Evolutionary conservation across 2,329 filamentous ascomycete species (phyloP).

Genomic region (Stromatinia cepivora): DNA sequence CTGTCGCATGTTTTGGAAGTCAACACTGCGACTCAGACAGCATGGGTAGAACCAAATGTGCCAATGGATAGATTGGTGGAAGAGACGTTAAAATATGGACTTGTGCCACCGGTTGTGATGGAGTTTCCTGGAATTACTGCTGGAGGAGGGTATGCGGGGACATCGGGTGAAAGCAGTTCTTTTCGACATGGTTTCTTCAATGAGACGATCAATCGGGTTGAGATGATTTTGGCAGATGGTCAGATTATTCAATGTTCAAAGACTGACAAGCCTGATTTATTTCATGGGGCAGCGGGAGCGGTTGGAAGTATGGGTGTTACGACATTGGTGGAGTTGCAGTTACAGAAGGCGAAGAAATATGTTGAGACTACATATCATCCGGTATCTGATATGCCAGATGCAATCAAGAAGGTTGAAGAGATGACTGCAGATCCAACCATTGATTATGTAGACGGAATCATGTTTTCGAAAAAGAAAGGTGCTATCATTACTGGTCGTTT

Average conservation of each 20-base stretch:
- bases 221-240: conserved; percentile 63
- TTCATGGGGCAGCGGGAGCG: conserved; percentile 58
- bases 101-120: conserved; percentile 67
- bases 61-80: conserved; percentile 65
- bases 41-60: conserved; percentile 66
- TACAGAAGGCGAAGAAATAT: conserved; percentile 54
- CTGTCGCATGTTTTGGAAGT: conserved; percentile 50
- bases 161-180: conserved; percentile 65
- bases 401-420: conserved; percentile 46
- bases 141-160: conserved; percentile 66
- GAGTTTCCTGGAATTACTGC: conserved; percentile 71
- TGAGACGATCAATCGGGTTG: conserved; percentile 58
- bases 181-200: conserved; percentile 69
- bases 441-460: conserved; percentile 65
- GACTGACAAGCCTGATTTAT: conserved; percentile 53
- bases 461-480: conserved; percentile 49
- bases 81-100: conserved; percentile 53
- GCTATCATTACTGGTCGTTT: conserved; percentile 56
- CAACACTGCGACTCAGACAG: conserved; percentile 45
- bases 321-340: conserved; percentile 58
- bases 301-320: conserved; percentile 62
- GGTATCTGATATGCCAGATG: conserved; percentile 45
- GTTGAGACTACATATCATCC: conserved; percentile 58
- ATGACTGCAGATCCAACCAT: conserved; percentile 39
- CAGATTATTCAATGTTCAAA: conserved; percentile 51